Evolutionary conservation across 2,329 filamentous ascomycete species (phyloP).

Genomic region (Xylariaceae sp.): DNA sequence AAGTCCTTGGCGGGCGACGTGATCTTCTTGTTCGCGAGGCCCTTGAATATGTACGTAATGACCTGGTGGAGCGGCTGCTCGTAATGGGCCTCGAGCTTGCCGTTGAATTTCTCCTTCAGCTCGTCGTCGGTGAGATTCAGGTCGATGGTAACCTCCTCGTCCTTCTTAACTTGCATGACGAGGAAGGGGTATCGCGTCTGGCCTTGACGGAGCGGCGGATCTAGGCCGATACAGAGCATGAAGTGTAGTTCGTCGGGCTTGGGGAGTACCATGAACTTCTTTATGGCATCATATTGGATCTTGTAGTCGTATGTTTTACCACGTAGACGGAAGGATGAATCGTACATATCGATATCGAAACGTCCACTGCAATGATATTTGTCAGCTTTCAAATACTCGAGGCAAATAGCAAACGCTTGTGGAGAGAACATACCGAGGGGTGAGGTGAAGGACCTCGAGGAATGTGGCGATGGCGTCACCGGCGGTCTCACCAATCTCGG

Average conservation of each 20-base stretch:
- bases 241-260: conserved; percentile 98
- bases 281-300: conserved; percentile 96
- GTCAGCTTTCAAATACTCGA: conserved; percentile 4
- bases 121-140: conserved; percentile 93
- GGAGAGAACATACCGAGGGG: conserved; percentile 64
- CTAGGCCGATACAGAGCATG: conserved; percentile 89
- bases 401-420: too few relatives aligned
- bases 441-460: conserved; percentile 93
- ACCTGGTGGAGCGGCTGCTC: conserved; percentile 92
- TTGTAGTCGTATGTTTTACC: conserved; percentile 99
- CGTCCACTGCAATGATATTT: conserved; percentile 67
- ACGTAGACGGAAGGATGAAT: conserved; percentile 91
- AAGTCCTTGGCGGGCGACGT: conserved; percentile 94
- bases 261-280: conserved; percentile 97
- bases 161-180: conserved; percentile 98
- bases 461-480: conserved; percentile 98
- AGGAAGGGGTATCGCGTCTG: conserved; percentile 98
- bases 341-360: conserved; percentile 99
- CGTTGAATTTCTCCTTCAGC: conserved; percentile 80
- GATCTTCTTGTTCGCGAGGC: conserved; percentile 91
- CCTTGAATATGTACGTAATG: conserved; percentile 92
- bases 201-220: conserved; percentile 91
- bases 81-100: conserved; percentile 84
- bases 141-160: conserved; percentile 95
- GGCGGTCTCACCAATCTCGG: conserved; percentile 98